Evolutionary conservation across 306 rosid species (phyloP).

Genomic region (Pachyrhizus erosus): DNA sequence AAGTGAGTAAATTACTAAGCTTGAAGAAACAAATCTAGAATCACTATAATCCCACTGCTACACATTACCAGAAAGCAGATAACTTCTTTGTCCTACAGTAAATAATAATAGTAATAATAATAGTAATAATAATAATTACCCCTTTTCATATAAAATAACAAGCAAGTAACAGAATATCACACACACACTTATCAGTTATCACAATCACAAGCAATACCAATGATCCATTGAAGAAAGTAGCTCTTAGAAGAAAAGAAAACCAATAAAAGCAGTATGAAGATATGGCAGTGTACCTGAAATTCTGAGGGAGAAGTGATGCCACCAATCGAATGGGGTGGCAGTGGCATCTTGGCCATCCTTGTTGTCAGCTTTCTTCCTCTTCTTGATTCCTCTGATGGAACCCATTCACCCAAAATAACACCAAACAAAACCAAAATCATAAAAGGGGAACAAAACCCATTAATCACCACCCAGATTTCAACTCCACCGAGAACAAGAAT

Average conservation of each 20-base stretch:
- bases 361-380: conserved; percentile 70
- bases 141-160: background rate
- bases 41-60: background rate
- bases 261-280: background rate
- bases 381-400: conserved; percentile 85
- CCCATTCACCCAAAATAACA: conserved; percentile 61
- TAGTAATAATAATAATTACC: background rate
- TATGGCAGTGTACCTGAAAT: conserved; percentile 61
- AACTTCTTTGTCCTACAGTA: conserved; percentile 15
- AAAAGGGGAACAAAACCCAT: conserved; percentile 43
- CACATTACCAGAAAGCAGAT: conserved; percentile 2
- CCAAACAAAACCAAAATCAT: conserved; percentile 40
- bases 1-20: background rate
- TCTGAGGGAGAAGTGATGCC: conserved; percentile 79
- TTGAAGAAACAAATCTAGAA: conserved; percentile 17
- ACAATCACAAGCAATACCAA: conserved; percentile 7
- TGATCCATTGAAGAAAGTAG: no score
- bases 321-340: conserved; percentile 78
- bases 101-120: background rate
- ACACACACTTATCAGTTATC: background rate
- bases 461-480: no score
- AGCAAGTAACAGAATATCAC: conserved; percentile 6
- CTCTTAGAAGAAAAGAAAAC: no score
- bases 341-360: conserved; percentile 66
- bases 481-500: conserved; percentile 39